Conservation (phyloP, 805 yeast genomes). For the Candida pseudofarinosa region DNA sequence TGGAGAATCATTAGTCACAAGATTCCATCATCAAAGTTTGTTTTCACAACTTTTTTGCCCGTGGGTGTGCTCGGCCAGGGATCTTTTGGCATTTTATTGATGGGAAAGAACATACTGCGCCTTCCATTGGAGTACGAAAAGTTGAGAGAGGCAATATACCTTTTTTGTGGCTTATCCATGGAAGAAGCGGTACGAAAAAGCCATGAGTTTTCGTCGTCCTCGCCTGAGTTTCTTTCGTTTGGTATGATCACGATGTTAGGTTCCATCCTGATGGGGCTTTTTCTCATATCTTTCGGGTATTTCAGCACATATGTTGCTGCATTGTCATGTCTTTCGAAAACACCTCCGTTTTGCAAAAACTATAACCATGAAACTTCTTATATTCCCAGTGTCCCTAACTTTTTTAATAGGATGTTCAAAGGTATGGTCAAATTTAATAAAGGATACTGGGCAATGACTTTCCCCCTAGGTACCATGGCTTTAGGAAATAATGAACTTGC, state of each 20-base stretch:
- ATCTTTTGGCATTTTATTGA: constrained; percentile 57
- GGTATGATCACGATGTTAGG: constrained; percentile 6
- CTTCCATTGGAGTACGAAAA: constrained; percentile 12
- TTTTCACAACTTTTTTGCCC: constrained; percentile 72
- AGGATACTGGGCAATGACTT: constrained; percentile 68
- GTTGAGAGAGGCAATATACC: neutral
- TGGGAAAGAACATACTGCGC: constrained; percentile 42
- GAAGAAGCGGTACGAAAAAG: neutral
- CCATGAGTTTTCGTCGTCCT: neutral
- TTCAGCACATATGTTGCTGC: constrained; percentile 42
- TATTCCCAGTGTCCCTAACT: neutral
- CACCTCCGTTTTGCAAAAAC: constrained; percentile 29
- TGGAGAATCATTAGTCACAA: constrained; percentile 56
- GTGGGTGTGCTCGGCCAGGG: constrained; percentile 88
- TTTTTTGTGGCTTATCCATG: neutral
- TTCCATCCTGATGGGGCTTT: constrained; percentile 37
- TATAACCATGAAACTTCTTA: constrained; percentile 19
- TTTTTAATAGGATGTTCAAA: constrained; percentile 4
- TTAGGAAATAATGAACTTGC: constrained; percentile 54
- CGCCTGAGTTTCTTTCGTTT: neutral
- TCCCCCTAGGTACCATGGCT: constrained; percentile 84
- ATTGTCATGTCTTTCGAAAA: constrained; percentile 39
- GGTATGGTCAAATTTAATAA: constrained; percentile 17
- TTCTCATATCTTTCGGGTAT: constrained; percentile 52
- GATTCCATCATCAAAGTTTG: constrained; percentile 50